Evolutionary conservation across 2,329 filamentous ascomycete species (phyloP).

Genomic region (Aureobasidium subglaciale): DNA sequence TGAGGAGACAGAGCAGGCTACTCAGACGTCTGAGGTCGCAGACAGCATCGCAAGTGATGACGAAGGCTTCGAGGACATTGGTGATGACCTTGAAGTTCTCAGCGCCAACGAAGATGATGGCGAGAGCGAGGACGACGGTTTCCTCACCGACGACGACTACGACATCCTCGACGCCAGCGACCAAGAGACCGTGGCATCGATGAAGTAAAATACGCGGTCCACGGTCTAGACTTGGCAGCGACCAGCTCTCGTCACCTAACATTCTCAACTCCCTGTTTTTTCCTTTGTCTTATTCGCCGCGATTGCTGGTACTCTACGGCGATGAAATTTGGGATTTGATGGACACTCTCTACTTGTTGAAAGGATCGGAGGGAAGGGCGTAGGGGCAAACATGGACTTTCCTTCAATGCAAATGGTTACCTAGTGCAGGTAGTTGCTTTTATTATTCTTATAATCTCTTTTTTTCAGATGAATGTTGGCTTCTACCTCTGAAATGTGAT

Average conservation of each 20-base stretch:
- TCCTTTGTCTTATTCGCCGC: background rate
- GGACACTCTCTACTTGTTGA: slow-evolving; percentile 2
- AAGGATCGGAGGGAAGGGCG: background rate
- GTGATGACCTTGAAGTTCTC: slow-evolving; percentile 42
- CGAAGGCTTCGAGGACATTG: slow-evolving; percentile 42
- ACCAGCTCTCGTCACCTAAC: background rate
- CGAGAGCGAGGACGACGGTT: slow-evolving; percentile 60
- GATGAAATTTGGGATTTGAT: background rate
- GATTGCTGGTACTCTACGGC: background rate
- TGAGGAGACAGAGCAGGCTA: slow-evolving; percentile 52
- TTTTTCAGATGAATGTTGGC: background rate
- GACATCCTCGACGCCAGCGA: slow-evolving; percentile 94
- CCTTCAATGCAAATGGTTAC: background rate
- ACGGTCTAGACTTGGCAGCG: background rate
- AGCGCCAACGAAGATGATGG: slow-evolving; percentile 52
- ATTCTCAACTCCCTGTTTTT: background rate
- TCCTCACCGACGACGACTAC: slow-evolving; percentile 96
- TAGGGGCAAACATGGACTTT: background rate
- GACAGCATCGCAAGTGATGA: slow-evolving; percentile 30
- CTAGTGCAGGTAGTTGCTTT: slow-evolving; percentile 2
- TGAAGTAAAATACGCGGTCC: slow-evolving; percentile 7
- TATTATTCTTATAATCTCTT: background rate
- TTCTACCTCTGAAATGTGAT: background rate
- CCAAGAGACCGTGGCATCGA: slow-evolving; percentile 54
- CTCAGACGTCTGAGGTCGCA: slow-evolving; percentile 31